Conservation (phyloP, 805 yeast genomes). For the Schizosaccharomyces japonicus region DNA sequence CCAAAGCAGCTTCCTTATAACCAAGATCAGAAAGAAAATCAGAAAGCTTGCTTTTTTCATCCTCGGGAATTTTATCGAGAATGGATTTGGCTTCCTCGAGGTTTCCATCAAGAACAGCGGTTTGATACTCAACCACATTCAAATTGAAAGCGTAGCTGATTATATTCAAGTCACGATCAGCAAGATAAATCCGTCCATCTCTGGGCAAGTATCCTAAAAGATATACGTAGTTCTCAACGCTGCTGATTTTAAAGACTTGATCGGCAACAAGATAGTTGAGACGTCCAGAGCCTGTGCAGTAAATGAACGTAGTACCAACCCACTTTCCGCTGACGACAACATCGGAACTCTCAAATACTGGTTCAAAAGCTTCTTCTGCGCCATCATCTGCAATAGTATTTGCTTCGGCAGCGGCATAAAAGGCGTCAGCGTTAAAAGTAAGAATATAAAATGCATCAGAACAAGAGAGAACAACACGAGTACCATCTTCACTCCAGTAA, state of each 20-base stretch:
- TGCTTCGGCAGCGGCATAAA: conserved; percentile 34
- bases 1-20: conserved; percentile 55
- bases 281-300: conserved; percentile 67
- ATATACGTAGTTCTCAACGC: conserved; percentile 70
- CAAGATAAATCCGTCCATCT: conserved; percentile 70
- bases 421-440: conserved; percentile 43
- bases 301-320: conserved; percentile 92
- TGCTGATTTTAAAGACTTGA: conserved; percentile 71
- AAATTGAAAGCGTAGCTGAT: conserved; percentile 60
- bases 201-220: conserved; percentile 73
- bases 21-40: conserved; percentile 89
- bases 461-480: conserved; percentile 51
- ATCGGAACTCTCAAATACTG: conserved; percentile 60
- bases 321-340: conserved; percentile 70
- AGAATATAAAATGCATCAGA: conserved; percentile 56
- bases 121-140: conserved; percentile 81
- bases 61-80: conserved; percentile 30
- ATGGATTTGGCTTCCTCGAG: conserved; percentile 55
- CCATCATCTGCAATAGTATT: conserved; percentile 49
- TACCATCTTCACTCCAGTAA: conserved; percentile 86
- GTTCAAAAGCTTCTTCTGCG: conserved; percentile 65
- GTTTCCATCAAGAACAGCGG: conserved; percentile 85
- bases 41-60: conserved; percentile 53
- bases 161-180: conserved; percentile 74
- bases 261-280: conserved; percentile 90